Conservation (phyloP, 148 eudicot species). For the Pouteria glomerata region DNA sequence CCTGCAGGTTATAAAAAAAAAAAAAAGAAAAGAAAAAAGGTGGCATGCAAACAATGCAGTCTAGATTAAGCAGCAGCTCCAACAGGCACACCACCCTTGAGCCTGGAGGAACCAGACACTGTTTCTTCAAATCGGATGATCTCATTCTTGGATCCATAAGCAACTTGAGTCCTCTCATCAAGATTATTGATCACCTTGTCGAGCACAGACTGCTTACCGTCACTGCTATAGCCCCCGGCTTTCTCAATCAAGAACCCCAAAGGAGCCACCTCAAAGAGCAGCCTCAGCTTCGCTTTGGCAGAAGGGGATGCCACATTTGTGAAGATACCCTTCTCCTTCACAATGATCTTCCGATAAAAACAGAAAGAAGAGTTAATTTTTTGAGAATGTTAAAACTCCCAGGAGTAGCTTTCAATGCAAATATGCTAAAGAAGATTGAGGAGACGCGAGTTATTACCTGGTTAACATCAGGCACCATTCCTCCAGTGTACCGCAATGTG, state of each 20-base stretch:
- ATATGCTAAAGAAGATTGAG: not conserved
- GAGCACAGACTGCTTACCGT: conserved; percentile 82
- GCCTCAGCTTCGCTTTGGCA: conserved; percentile 87
- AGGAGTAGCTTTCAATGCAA: not conserved
- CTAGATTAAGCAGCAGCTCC: conserved; percentile 61
- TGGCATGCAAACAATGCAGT: not conserved
- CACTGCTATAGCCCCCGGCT: conserved; percentile 92
- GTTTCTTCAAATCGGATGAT: conserved; percentile 89
- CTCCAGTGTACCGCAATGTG: conserved; percentile 99
- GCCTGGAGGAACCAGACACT: conserved; percentile 83
- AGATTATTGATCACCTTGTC: conserved; percentile 64
- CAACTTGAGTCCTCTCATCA: conserved; percentile 96
- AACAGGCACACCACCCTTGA: conserved; percentile 75
- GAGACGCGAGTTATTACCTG: conserved; percentile 44
- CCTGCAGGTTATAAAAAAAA: no score
- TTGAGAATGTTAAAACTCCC: not conserved
- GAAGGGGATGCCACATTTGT: conserved; percentile 89
- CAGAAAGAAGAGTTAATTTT: not conserved
- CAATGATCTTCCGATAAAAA: conserved; percentile 58
- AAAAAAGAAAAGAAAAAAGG: no score
- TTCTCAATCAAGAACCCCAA: conserved; percentile 86
- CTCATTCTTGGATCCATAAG: conserved; percentile 95
- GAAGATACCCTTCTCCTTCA: conserved; percentile 96
- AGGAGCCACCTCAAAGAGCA: conserved; percentile 95
- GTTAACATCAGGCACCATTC: conserved; percentile 99